Evolutionary conservation across 2,329 filamentous ascomycete genomes (phyloP), one percentile per base, ranked within the genome.

Genomic region (Paraphaeosphaeria minitans): DNA sequence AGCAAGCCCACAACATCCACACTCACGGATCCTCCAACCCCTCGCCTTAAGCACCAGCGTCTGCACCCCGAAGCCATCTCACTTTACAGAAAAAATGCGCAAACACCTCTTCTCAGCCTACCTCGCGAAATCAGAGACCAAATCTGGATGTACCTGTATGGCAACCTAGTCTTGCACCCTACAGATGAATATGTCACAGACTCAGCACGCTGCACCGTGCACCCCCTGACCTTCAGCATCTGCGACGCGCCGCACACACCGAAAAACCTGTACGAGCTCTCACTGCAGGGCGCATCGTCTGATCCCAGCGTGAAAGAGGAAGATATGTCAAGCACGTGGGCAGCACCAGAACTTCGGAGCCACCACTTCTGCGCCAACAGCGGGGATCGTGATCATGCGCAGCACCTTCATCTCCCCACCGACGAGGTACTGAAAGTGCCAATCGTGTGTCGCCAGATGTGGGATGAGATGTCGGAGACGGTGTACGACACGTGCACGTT

Each of bases 401-500:
- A 12, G 4, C 29, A 31, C 9, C 7, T 4, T 2, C 29, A 12
- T 2, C 29, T 31, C 8, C 6, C 29, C 29, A 21, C 41, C 6
- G 43, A 14, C 6, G 24, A 27, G 24, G 24, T 27, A 16, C 12
- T 47, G 2, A 47, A 29, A 12, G 43, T 47, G 10, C 43, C 43
- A 29, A 47, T 47, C 22, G 43, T 47, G 1, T 47, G 43, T 8
- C 43, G 43, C 10, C 43, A 47, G 43, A 29, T 47, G 21, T 47
- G 43, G 43, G 8, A 27, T 27, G 43, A 47, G 24, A 27, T 47
- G 43, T 47, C 43, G 21, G 22, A 47, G 2, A 47, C 22, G 21
- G 43, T 47, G 21, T 47, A 47, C 24, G 43, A 47, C 6, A 47
- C 43, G 21, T 47, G 43, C 43, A 47, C 22, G 8, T 47, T 47